Evolutionary conservation across 1,284 basidiomycete species (phyloP), one percentile per base, ranked within the genome.

Genomic region (Cerioporus squamosus): DNA sequence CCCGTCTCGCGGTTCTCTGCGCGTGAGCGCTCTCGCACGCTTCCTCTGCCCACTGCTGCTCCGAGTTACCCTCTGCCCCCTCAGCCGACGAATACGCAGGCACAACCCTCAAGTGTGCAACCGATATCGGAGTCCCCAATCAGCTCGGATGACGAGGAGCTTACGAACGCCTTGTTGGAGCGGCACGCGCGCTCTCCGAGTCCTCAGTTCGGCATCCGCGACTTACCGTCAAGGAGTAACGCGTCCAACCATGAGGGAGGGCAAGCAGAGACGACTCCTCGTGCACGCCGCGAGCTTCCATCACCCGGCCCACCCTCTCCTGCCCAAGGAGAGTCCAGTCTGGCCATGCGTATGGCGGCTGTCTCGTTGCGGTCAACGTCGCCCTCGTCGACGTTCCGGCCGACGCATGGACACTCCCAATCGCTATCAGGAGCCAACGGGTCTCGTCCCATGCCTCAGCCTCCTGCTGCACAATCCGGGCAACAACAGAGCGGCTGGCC

Each of bases 131-230:
- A 61, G 43, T 62, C 67, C 1, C 63, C 64, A 17, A 46, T 44
- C 3, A 64, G 57, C 38, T 70, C 69, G 8, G 70, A 70, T 39
- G 68, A 68, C 31, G 71, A 72, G n/a, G 70, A 71, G 48, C 46
- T 71, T 40, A 64, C 66, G 15, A 64, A 68, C 24, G 61, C 67
- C 12, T 39, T 71, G 24, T 63, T 71, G 2, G 59, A 64, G 48
- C 62, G 66, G 0, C 67, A 58, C 46, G 57, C 61, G 5, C 53
- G 60, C 44, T 60, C 68, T 2, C 68, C 69, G 17, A 74, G 72
- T 43, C 74, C 74, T 6, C 61, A 67, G 42, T 71, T 67, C 51
- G 71, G 67, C 5, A 68, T 67, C 8, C 63, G 65, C 10, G 70
- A 70, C 48, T 57, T 69, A 5, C 55, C 56, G 43, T 51, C 55